Base-by-base conservation (phyloP, 352 stramenopile genomes). In the Aphanomyces invadans region DNA sequence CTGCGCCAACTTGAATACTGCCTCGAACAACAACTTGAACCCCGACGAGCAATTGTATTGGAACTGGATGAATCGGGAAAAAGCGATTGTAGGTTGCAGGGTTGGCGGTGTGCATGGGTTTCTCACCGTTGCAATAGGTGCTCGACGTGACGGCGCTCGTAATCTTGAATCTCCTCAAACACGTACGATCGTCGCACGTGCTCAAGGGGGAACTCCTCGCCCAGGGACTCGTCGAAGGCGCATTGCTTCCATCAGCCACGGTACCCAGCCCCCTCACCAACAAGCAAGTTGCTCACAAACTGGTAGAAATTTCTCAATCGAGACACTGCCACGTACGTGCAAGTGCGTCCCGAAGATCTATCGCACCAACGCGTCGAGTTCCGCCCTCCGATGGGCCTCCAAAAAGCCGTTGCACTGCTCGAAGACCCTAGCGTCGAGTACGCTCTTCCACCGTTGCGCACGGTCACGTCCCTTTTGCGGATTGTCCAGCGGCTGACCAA, bases 401-500 rank as follows among this genome's bases (percentile, higher is more conserved):
- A 79, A 86, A 10, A 87, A 87, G 39, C 71, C 26, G 78, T 90
- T 36, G 74, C 73, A 32, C 76, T 86, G 21, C 79, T 87, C 25
- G 80, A 90, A 42, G 80, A 87, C 45, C 52, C 7, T 1, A 75
- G 87, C 62, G 81, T 78, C 51, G 84, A 92, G 57, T 92, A 80
- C 57, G 71, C 79, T 4, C 74, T 89, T 9, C 78, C 87, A 62
- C 76, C 74, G 31, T 87, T 80, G 26, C 75, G 84, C 60, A 89
- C 71, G n/a, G 77, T 92, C 65, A 90, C 80, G 31, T 89, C 73
- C 42, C 87, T 89, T 36, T 71, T 92, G 12, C 77, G 84, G 3
- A 84, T 92, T 63, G 59, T 92, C 33, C 84, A 92, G 62, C 90
- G 90, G 48, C 72, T 92, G 69, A 92, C 81, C 11, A 92, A 92